Conservation (phyloP, 768 basidiomycete genomes). For the Tricholoma bakamatsutake region DNA sequence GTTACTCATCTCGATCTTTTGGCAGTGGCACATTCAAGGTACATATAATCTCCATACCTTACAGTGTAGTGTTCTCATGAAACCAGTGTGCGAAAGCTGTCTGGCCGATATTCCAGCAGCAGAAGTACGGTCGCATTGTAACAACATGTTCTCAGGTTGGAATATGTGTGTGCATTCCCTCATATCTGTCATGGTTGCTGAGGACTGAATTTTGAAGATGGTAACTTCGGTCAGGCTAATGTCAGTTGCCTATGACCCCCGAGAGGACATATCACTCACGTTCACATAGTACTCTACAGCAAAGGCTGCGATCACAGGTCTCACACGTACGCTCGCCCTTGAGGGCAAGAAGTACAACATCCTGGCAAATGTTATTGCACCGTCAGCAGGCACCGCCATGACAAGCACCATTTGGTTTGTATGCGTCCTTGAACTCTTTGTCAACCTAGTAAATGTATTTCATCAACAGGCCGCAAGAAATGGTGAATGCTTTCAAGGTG, state of each 20-base stretch:
- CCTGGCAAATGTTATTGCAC: constrained; percentile 81
- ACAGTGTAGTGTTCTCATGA: not conserved
- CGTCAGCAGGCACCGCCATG: constrained; percentile 89
- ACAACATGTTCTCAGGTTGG: constrained; percentile 93
- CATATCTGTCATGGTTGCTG: not conserved
- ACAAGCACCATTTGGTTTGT: constrained; percentile 73
- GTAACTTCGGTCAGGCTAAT: constrained; percentile 94
- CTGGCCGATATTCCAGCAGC: constrained; percentile 96
- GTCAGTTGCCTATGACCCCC: constrained; percentile 28
- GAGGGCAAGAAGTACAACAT: constrained; percentile 94
- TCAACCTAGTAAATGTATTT: not conserved
- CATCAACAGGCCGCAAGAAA: constrained; percentile 60
- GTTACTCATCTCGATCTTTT: not conserved
- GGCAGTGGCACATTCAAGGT: constrained; percentile 77
- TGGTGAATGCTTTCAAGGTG: constrained; percentile 88
- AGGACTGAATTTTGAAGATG: constrained; percentile 44
- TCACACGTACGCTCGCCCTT: constrained; percentile 85
- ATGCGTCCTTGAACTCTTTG: not conserved
- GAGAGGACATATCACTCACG: constrained; percentile 1
- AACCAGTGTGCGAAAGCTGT: constrained; percentile 85
- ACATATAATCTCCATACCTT: constrained; percentile 1
- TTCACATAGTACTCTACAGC: constrained; percentile 74
- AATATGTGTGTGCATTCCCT: constrained; percentile 51
- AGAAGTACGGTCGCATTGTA: constrained; percentile 93
- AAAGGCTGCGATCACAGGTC: constrained; percentile 85